A percentile compares a stretch with the other conserved stretches of the same genome.
phyloP scores from a whole-genome alignment of 2,329 filamentous ascomycete genomes.

The Cephalotrichum gorgonifer region DNA sequence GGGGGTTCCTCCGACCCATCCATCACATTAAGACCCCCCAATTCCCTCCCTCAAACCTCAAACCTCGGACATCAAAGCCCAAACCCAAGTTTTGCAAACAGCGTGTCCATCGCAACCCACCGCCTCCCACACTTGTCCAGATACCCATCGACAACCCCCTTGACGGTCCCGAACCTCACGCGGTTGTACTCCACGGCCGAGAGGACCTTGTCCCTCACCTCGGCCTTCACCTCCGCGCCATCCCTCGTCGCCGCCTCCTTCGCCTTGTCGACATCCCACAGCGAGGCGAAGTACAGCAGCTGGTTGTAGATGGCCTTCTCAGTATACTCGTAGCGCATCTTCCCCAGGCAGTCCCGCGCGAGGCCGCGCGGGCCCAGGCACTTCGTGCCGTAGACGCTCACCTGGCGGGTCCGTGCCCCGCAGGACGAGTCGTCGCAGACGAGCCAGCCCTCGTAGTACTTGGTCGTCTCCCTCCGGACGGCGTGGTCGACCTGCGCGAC shows the following conservation, averaged over 20 bases:
- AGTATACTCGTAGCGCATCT: constrained; percentile 77
- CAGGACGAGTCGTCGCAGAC: constrained; percentile 85
- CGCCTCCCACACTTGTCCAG: constrained; percentile 81
- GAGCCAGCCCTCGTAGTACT: constrained; percentile 90
- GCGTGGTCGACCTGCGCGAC: constrained; percentile 81
- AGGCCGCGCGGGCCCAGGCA: constrained; percentile 83
- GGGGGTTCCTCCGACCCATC: too few species aligned
- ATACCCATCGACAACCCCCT: constrained; percentile 70
- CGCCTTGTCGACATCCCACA: constrained; percentile 87
- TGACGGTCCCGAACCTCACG: constrained; percentile 64
- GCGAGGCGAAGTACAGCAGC: constrained; percentile 70
- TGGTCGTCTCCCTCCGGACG: constrained; percentile 64
- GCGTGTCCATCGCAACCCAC: constrained; percentile 86
- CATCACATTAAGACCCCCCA: neutral
- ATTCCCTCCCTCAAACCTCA: neutral
- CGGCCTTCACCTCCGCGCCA: constrained; percentile 33
- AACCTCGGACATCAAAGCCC: neutral
- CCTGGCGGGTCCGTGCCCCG: constrained; percentile 76
- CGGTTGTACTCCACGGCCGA: constrained; percentile 77
- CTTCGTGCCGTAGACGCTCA: constrained; percentile 83
- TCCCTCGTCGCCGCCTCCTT: constrained; percentile 38
- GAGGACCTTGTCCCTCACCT: constrained; percentile 54
- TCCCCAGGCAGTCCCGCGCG: constrained; percentile 72
- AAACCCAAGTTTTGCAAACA: constrained; percentile 64
- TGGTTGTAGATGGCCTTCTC: constrained; percentile 95